Conservation (phyloP, 164 flowering plant genomes). For the Sextonia rubra region DNA sequence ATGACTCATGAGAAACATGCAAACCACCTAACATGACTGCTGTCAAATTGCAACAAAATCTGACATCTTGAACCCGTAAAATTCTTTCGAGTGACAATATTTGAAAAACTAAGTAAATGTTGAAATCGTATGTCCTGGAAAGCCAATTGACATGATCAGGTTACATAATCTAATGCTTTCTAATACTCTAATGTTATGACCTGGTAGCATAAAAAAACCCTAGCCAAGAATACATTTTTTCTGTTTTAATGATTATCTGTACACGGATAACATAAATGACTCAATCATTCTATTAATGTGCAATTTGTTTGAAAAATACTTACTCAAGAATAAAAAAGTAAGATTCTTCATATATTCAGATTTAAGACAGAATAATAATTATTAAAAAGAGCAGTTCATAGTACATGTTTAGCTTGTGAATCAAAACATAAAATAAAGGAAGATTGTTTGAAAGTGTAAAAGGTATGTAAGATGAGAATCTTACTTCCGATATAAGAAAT, state of each 20-base stretch:
- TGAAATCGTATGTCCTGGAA: neutral
- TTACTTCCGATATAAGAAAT: conserved; percentile 1
- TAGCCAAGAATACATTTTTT: too few species aligned
- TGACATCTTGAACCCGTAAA: too few species aligned
- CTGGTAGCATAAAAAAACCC: too few species aligned
- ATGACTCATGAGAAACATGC: too few species aligned
- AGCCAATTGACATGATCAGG: neutral
- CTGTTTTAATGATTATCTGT: too few species aligned
- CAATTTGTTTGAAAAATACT: neutral
- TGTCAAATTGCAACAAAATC: too few species aligned
- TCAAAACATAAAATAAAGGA: neutral
- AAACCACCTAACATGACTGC: too few species aligned
- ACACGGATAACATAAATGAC: neutral
- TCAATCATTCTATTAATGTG: neutral
- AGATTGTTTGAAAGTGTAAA: neutral
- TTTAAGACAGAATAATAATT: neutral
- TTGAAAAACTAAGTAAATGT: too few species aligned
- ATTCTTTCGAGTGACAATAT: too few species aligned
- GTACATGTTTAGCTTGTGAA: neutral
- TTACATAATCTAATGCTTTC: neutral
- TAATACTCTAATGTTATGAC: too few species aligned
- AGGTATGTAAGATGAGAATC: neutral
- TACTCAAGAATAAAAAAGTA: neutral
- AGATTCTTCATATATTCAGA: neutral
- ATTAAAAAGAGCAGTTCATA: neutral